Base-by-base conservation (phyloP, 768 basidiomycete species). In the Trametes cingulata region DNA sequence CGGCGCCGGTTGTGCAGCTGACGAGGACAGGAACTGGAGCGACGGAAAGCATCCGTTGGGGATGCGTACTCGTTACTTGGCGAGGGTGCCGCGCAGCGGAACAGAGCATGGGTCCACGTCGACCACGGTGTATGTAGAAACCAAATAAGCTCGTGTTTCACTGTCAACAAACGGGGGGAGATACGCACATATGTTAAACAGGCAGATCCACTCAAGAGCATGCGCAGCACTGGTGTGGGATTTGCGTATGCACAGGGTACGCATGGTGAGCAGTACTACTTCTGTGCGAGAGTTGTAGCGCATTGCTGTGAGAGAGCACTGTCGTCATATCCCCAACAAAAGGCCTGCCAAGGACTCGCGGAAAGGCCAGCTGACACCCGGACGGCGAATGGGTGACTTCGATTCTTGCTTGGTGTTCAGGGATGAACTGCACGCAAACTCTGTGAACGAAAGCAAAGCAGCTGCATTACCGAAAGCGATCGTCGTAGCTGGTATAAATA, bases 401-500 rank as follows among this genome's bases (percentile, higher is more conserved):
- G 6, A 33, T 33, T 4, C 29, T 33, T 10, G 4, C 29, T 4
- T 33, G 6, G 29, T 33, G 6, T 33, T 33, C 29, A 33, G 29
- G 10, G 29, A 10, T 33, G 29, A 5, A 33, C 29, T 33, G 29
- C 29, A 10, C 48, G 29, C 48, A 10, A 6, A 29, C 17, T 3
- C 33, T 43, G 36, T 29, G 24, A 15, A 54, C 35, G 46, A 53
- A 20, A 53, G 37, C 24, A 55, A 45, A 55, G n/a, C 37, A 41
- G n/a, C 56, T 60, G 63, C 48, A 68, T 67, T 65, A 74, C 62
- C 71, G 69, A 64, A 83, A 78, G 56, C 73, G 76, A 58, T 86
- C 84, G 53, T 87, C 83, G 63, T 88, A 92, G 65, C 80, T 81
- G 22, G 84, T 81, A 70, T 88, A 91, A 35, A 89, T 76, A 53